Evolutionary conservation across 768 basidiomycete species (phyloP), one percentile per base, ranked within the genome.

Genomic region (Dentipellis fragilis): DNA sequence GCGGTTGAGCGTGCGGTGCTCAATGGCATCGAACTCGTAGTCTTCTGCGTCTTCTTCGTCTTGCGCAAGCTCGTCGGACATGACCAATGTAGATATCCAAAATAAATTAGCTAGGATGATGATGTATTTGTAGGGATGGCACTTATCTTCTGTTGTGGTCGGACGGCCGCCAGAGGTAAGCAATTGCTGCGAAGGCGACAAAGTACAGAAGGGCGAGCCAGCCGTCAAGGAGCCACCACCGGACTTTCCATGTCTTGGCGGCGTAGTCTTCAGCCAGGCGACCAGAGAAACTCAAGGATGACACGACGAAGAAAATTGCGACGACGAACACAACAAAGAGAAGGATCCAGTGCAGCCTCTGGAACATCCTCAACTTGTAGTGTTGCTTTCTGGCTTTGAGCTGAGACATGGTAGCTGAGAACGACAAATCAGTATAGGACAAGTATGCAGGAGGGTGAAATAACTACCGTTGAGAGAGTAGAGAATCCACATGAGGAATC

Each of bases 151-250:
- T 79, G 75, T 94, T 93, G 67, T 89, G 83, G 40, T 77, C 80
- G n/a, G 88, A 86, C 23, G 96, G 96, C 37, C 93, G 81, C 95
- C 96, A 99, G 29, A 98, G 75, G 71, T 83, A 96, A 1, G 89
- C 83, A 59, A 97, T 92, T 10, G 80, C 73, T 58, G 74, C 71
- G 68, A 98, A 98, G 36, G 85, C 83, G 29, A 77, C 72, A 48
- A 96, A 79, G 68, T 95, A 98, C 22, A 98, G 81, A 48, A 94
- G 76, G 1, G 89, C 84, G 47, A 98, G 78, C 77, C 92, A 98
- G 16, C 94, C 96, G 64, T 99, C 96, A 42, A 99, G 77, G 6
- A 99, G 75, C 87, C 93, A 93, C 96, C 96, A 99, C 49, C 94
- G 85, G 54, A 80, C 76, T 57, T 77, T 80, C 93, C 93, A 97